phyloP scores from a whole-genome alignment of 139 green algal species.

The Chlorella sp. region DNA sequence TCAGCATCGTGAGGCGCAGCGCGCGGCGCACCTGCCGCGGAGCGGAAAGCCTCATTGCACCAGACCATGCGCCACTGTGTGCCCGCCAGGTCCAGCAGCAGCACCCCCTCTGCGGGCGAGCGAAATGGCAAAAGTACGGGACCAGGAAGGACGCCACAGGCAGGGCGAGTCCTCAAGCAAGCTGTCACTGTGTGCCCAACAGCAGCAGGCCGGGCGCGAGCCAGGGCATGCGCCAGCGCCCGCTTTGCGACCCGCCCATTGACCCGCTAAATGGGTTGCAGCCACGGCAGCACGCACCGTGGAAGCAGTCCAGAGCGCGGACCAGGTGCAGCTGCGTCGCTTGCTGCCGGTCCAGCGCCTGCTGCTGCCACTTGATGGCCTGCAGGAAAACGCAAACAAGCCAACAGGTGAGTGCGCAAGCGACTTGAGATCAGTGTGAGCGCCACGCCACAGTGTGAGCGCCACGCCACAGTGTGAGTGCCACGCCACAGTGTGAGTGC shows the following conservation, averaged over 20 bases:
- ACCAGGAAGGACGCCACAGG: neutral
- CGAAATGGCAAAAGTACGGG: neutral
- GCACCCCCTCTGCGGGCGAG: constrained; percentile 68
- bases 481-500: too few relatives aligned
- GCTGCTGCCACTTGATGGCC: neutral
- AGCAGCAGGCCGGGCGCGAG: too few relatives aligned
- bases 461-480: too few relatives aligned
- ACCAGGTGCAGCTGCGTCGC: constrained; percentile 50
- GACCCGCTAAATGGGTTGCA: too few relatives aligned
- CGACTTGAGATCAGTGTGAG: too few relatives aligned
- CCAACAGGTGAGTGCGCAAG: too few relatives aligned
- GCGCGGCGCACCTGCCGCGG: neutral
- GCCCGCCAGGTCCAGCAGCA: constrained; percentile 69
- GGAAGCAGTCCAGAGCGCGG: constrained; percentile 66
- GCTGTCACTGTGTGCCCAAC: too few relatives aligned
- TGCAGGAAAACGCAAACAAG: neutral
- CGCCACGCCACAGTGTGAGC: too few relatives aligned
- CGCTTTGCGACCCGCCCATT: too few relatives aligned
- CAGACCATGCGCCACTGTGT: constrained; percentile 69
- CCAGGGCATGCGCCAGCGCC: too few relatives aligned
- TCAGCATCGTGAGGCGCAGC: too few relatives aligned
- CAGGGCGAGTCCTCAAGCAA: too few relatives aligned
- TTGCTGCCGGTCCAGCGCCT: neutral
- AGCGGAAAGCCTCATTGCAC: constrained; percentile 68
- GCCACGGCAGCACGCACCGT: neutral